Evolutionary conservation across 805 yeast species (phyloP), one percentile per base, ranked within the genome.

Genomic region (Nakazawaea ishiwadae): DNA sequence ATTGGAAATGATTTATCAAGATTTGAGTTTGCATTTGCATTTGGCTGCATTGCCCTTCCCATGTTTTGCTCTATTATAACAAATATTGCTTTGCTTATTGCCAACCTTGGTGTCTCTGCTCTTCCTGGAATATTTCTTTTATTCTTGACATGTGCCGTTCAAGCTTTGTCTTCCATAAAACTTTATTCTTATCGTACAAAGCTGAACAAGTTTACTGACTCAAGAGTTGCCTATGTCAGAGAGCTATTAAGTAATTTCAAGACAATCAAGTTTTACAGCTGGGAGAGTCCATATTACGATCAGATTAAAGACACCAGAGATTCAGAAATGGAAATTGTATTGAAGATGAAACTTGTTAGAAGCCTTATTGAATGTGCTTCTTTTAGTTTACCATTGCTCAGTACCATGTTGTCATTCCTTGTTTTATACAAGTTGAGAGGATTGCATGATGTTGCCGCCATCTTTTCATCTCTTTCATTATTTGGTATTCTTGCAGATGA

Each of bases 1-100:
- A 73, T 88, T 55, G 85, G 93, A 45, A 79, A 93, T 3, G 96
- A 89, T 56, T 65, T 87, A 29, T 74, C 91, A n/a, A 77, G 96
- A 54, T 71, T 89, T 26, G 95, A 86, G 58, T 71, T 84, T 50
- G 87, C 89, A 8, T 59, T 79, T 14, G 76, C 75, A 4, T 82
- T 79, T 48, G 77, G 80, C 52, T 82, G 84, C 5, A 76, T 80
- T 52, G 53, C 80, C 17, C 60, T 81, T 50, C 66, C 79, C 10
- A 74, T 84, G 53, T 86, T 89, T 0, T 64, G 81, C 7, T 71
- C 84, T 1, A 59, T 85, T 39, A 71, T 71, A 5, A 75, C 84
- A 45, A 72, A 82, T 26, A 65, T 84, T 30, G 85, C 76, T 0
- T 63, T 88, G 14, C 68, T 89, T 29, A 63, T 81, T 32, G 68